Percentiles rank a stretch among this genome's conserved stretches.
Evolutionary conservation across 176 grass and related monocot species (phyloP).

Genomic region (Paspalum notatum): DNA sequence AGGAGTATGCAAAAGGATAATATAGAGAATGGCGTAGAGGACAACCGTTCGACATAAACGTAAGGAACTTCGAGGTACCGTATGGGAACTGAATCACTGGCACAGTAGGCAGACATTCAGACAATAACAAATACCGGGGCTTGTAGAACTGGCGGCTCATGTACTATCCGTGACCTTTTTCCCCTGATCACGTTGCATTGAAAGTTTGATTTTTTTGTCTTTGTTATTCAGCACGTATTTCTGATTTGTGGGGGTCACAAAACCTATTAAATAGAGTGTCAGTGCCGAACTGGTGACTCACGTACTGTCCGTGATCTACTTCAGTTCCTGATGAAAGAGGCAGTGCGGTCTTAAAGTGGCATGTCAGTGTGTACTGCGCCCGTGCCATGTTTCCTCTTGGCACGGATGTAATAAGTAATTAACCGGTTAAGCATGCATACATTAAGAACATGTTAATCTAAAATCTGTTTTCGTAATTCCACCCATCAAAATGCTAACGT

Average conservation of each 20-base stretch:
- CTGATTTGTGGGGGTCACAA: background rate
- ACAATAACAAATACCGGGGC: constrained; percentile 23
- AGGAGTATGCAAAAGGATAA: too few relatives aligned
- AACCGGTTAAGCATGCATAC: background rate
- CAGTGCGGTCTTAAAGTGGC: constrained; percentile 55
- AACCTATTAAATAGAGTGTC: constrained; percentile 43
- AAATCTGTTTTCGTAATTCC: too few relatives aligned
- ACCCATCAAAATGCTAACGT: too few relatives aligned
- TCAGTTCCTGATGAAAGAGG: constrained; percentile 29
- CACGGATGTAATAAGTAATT: background rate
- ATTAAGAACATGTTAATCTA: background rate
- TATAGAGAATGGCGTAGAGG: too few relatives aligned
- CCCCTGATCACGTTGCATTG: constrained; percentile 1
- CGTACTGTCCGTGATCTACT: constrained; percentile 45
- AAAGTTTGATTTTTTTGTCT: background rate
- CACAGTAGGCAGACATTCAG: constrained; percentile 16
- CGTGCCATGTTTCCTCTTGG: constrained; percentile 36
- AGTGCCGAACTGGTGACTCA: constrained; percentile 29
- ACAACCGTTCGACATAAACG: too few relatives aligned
- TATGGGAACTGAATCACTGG: background rate
- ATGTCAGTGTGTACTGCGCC: constrained; percentile 38
- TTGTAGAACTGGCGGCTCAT: constrained; percentile 31
- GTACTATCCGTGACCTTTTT: constrained; percentile 34
- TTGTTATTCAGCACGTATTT: background rate
- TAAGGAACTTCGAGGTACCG: background rate